Evolutionary conservation across 2,329 filamentous ascomycete species (phyloP).

Genomic region (Cladophialophora yegresii): DNA sequence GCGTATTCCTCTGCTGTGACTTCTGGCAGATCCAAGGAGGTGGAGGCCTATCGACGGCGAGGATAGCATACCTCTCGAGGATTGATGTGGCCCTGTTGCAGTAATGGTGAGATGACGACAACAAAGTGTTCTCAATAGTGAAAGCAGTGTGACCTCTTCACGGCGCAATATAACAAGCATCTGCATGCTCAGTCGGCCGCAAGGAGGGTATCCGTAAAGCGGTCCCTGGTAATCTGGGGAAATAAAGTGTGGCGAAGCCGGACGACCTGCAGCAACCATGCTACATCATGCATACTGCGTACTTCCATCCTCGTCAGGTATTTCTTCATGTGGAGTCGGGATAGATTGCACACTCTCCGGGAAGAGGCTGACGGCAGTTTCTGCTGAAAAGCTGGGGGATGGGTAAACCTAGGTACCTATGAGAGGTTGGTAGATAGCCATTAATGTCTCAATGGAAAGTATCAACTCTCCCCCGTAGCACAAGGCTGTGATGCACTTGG

Average conservation of each 20-base stretch:
- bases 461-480: background rate
- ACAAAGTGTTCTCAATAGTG: background rate
- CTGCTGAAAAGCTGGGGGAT: background rate
- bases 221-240: slow-evolving; percentile 9
- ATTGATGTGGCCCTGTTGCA: background rate
- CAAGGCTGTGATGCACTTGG: background rate
- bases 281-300: slow-evolving; percentile 8
- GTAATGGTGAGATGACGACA: background rate
- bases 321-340: slow-evolving; percentile 1
- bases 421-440: background rate
- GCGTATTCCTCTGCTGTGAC: background rate
- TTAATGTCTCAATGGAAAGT: background rate
- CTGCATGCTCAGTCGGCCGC: background rate
- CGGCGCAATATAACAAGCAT: background rate
- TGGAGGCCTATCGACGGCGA: slow-evolving; percentile 1
- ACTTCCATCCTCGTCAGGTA: background rate
- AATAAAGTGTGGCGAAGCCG: slow-evolving; percentile 24
- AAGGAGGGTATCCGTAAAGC: background rate
- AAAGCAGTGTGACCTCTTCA: background rate
- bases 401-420: background rate
- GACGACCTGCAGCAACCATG: background rate
- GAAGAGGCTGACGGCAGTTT: background rate
- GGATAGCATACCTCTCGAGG: background rate
- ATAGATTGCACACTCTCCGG: background rate
- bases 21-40: background rate